Conservation (phyloP, 2,329 filamentous ascomycete species). For the Fusarium falciforme region DNA sequence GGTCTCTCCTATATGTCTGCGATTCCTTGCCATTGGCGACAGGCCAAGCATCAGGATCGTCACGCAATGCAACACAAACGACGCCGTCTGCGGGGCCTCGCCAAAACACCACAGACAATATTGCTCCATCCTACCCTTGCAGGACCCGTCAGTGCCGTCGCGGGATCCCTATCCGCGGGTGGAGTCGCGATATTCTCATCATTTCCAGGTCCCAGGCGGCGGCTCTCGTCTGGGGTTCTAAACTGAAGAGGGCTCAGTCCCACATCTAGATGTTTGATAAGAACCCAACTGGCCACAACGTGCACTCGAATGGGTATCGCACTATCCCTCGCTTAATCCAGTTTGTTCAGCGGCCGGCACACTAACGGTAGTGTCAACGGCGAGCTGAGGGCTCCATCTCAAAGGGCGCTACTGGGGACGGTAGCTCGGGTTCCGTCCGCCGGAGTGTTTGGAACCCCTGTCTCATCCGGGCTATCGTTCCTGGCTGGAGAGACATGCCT, state of each 20-base stretch:
- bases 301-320: background rate
- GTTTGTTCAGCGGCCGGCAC: slow-evolving; percentile 5
- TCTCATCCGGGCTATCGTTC: background rate
- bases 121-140: background rate
- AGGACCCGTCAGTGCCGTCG: background rate
- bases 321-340: background rate
- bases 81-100: background rate
- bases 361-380: slow-evolving; percentile 1
- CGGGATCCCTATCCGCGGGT: background rate
- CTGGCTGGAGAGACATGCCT: background rate
- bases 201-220: background rate
- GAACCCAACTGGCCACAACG: background rate
- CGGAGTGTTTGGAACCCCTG: slow-evolving; percentile 19
- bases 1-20: background rate
- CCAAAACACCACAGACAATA: background rate
- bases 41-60: background rate
- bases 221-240: background rate
- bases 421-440: slow-evolving; percentile 16
- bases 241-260: background rate
- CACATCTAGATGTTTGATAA: background rate
- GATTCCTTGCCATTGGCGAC: background rate
- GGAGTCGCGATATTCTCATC: background rate
- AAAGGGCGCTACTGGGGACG: slow-evolving; percentile 4
- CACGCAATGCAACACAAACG: background rate
- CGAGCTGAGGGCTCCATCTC: background rate